A percentile compares a stretch with the other conserved stretches of the same genome.
phyloP scores from a whole-genome alignment of 208 protist genomes.

The Plasmodiophora brassicae region DNA sequence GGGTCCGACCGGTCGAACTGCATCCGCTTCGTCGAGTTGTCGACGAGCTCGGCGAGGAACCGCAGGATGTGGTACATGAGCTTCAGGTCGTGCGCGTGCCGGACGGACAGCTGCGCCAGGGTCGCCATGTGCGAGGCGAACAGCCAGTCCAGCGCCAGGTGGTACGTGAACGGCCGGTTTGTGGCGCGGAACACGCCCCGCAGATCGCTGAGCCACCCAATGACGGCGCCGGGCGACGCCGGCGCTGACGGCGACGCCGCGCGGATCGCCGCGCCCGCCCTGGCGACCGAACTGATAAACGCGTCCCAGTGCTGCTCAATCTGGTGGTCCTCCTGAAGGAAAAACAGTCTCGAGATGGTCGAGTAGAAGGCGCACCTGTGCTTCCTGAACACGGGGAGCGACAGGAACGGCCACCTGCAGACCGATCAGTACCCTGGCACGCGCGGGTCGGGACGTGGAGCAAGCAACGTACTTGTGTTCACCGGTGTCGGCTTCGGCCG shows the following conservation, averaged over 20 bases:
- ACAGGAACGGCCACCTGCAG: constrained; percentile 14
- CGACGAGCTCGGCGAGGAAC: background rate
- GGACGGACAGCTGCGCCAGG: background rate
- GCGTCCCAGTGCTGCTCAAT: constrained; percentile 5
- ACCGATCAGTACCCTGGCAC: background rate
- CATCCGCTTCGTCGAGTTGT: constrained; percentile 7
- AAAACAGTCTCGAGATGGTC: background rate
- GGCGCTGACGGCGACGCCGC: too few species aligned
- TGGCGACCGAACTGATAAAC: background rate
- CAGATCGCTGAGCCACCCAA: constrained; percentile 4
- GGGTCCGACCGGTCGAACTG: constrained; percentile 13
- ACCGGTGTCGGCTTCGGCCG: background rate
- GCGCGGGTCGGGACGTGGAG: background rate
- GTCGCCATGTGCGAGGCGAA: background rate
- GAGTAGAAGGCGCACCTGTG: background rate
- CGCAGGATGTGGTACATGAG: background rate
- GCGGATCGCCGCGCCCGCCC: background rate
- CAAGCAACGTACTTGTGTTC: background rate
- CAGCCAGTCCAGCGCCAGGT: background rate
- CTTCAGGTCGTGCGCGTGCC: background rate
- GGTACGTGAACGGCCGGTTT: background rate
- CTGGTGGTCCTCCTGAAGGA: constrained; percentile 17
- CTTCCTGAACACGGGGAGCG: background rate
- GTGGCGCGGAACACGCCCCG: background rate
- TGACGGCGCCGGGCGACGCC: too few species aligned